Base-by-base conservation (phyloP, 2,329 filamentous ascomycete species). In the Aspergillus intermedius region DNA sequence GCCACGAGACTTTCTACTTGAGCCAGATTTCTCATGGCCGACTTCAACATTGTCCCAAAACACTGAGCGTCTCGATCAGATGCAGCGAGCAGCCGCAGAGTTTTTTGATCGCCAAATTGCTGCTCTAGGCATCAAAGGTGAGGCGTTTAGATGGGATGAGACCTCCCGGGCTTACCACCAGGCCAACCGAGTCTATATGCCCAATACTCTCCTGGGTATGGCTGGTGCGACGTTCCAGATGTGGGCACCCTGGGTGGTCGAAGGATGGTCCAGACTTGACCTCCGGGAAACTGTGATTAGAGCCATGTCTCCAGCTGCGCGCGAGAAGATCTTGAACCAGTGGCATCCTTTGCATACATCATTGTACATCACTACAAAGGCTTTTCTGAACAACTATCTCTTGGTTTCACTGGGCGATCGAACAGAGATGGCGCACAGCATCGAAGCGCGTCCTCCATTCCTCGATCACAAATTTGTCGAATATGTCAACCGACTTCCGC, bases 371-470 rank as follows among this genome's bases (percentile, higher is more conserved):
- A 21, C 12, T 21, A 23, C 39, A 9, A 21, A 23, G 17, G n/a
- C 19, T 2, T 5, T 19, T 15, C 2, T 41, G 19, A n/a, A 5
- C 17, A 41, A 21, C 21, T n/a, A 70, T 10, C 59, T 76, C 37
- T 61, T 76, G 4, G 66, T 66, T 4, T 69, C 65, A 42, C 60
- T 75, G 4, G 73, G 74, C 13, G 74, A 77, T 50, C 64, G 71
- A 8, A 68, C 64, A 10, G 74, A 55, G 21, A 55, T 55, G 50
- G 53, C 45, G 5, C 44, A 57, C 48, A 35, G 46, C 28, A 43
- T 58, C 47, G 44, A 54, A 37, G 44, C 41, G 12, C 55, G 63
- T 2, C 55, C 57, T 3, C 63, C 63, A 1, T 66, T 65, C 46
- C 54, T 65, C 4, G 63, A 65, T 39, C 63, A 66, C 39, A 51